Evolutionary conservation across 208 protist species (phyloP), one percentile per base, ranked within the genome.

Genomic region (Trypanosoma melophagium): DNA sequence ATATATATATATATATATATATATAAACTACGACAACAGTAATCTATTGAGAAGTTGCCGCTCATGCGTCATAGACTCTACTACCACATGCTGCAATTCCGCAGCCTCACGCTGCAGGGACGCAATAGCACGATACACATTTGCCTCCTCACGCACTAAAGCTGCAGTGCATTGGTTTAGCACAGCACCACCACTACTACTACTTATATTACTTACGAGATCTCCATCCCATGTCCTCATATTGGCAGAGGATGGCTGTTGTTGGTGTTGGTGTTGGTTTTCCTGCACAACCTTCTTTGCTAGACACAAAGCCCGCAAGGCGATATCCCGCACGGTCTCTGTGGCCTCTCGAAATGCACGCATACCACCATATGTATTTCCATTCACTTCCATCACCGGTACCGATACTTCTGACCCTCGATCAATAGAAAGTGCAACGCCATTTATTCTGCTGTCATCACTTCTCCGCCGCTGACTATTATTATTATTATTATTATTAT

Each of bases 301-400:
- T 21, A 70, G 17, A 47, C 5, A 21, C 9, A 73, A 25, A 19
- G 60, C 53, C n/a, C 53, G 25, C 3, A 73, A 60, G 21, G 60
- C 68, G 53, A 41, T 44, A 19, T 73, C 25, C 24, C 60, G 3
- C 31, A 41, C 42, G 7, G 17, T 49, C 40, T 57, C 52, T 4
- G 60, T 47, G 14, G 68, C 68, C 42, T 66, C 60, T n/a, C 68
- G 58, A 42, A 73, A 73, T 16, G 60, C 53, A 4, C 60, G 68
- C 52, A 73, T 24, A 14, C 41, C 65, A 56, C 17, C 24, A 21
- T 17, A 63, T 17, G 61, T 63, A 55, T 45, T 45, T 28, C 10
- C 44, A 56, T 44, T 35, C 2, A 12, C 24, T 25, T 62, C 55
- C 13, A 24, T 52, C 10, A 14, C 12, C 12, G 52, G 41, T 9